Evolutionary conservation across 805 yeast species (phyloP).

Genomic region (Suhomyces xylopsoci): DNA sequence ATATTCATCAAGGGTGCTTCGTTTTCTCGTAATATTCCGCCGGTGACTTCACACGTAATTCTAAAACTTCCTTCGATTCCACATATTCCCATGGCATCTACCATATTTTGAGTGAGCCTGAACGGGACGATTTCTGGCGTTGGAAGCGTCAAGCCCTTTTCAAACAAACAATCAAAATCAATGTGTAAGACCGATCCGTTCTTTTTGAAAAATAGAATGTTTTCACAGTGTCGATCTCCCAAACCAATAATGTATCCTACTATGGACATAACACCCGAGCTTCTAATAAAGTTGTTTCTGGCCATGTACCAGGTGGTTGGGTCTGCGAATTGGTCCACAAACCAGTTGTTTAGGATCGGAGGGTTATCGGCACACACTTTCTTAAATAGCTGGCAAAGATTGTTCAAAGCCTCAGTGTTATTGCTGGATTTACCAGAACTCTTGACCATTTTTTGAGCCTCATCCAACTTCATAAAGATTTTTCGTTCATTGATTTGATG

Average conservation of each 20-base stretch:
- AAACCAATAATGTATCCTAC: conserved; percentile 92
- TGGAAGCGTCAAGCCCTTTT: conserved; percentile 67
- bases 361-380: conserved; percentile 38
- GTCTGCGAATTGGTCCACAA: conserved; percentile 82
- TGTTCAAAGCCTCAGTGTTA: conserved; percentile 12
- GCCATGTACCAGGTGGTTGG: conserved; percentile 85
- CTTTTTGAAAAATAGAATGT: conserved; percentile 67
- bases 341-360: conserved; percentile 85
- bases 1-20: conserved; percentile 86
- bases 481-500: conserved; percentile 20
- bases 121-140: conserved; percentile 96
- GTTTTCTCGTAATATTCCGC: conserved; percentile 65
- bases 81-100: conserved; percentile 83
- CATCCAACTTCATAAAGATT: conserved; percentile 22
- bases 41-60: conserved; percentile 79
- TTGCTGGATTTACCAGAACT: conserved; percentile 13
- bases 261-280: conserved; percentile 95
- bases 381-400: conserved; percentile 22
- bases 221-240: conserved; percentile 97
- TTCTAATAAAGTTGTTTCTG: conserved; percentile 67
- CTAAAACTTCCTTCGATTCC: conserved; percentile 91
- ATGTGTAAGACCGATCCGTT: conserved; percentile 86
- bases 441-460: conserved; percentile 20
- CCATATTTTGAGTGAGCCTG: conserved; percentile 81
- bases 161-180: conserved; percentile 95